These are phyloP conservation scores for Zygoascus hellenicus DNA, from an alignment of 1,139 yeast species.

Conservation along the genomic window DNA sequence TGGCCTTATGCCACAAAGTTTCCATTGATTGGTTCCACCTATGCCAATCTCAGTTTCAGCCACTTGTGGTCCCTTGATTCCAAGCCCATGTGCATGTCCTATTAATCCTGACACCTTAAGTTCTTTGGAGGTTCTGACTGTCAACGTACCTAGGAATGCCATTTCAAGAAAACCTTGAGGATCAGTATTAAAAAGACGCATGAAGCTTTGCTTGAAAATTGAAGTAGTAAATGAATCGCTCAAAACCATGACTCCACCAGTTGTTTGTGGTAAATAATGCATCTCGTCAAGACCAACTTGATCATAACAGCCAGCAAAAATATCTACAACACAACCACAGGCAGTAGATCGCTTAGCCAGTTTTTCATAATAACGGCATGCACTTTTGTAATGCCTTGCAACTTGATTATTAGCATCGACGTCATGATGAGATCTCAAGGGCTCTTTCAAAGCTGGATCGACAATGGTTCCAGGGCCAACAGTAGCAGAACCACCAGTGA, in stretches of 20 bases:
- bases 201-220: slow-evolving; percentile 85
- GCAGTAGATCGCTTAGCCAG: slow-evolving; percentile 64
- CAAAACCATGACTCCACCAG: slow-evolving; percentile 84
- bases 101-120: slow-evolving; percentile 83
- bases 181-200: slow-evolving; percentile 76
- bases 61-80: slow-evolving; percentile 52
- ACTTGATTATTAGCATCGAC: slow-evolving; percentile 55
- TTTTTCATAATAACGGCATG: slow-evolving; percentile 70
- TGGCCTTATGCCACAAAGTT: slow-evolving; percentile 77
- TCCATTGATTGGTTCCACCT: slow-evolving; percentile 88
- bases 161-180: slow-evolving; percentile 68
- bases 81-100: slow-evolving; percentile 59
- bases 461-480: slow-evolving; percentile 86
- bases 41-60: slow-evolving; percentile 92
- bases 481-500: slow-evolving; percentile 84
- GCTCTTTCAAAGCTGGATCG: slow-evolving; percentile 78
- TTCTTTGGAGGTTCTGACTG: slow-evolving; percentile 78
- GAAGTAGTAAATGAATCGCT: slow-evolving; percentile 93
- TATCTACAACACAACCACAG: slow-evolving; percentile 77
- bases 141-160: slow-evolving; percentile 68
- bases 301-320: slow-evolving; percentile 94
- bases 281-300: slow-evolving; percentile 94
- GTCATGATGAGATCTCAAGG: slow-evolving; percentile 91
- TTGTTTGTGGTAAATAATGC: slow-evolving; percentile 72
- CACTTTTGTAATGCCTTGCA: slow-evolving; percentile 84